Base-by-base conservation (phyloP, 2,329 filamentous ascomycete species). In the Pseudocercospora pini-densiflorae region DNA sequence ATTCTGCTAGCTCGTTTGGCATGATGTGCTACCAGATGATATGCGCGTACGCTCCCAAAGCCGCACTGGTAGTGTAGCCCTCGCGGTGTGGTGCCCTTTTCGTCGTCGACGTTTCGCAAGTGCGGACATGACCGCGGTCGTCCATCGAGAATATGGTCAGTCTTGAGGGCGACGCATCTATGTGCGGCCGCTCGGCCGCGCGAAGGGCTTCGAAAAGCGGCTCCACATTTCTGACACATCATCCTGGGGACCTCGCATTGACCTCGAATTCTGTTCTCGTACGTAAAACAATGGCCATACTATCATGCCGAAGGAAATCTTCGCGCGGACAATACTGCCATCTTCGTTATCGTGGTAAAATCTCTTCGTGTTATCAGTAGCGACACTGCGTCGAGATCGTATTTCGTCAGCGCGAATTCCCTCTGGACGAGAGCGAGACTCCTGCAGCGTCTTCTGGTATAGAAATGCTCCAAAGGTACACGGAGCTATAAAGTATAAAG, bases 1-100 rank as follows among this genome's bases (percentile, higher is more conserved):
- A 63, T 5, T 63, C 54, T 8, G 62, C 62, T 27, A 59, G 27
- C 10, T 43, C 43, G n/a, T 31, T 45, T 24, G 29, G 12, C 23
- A 27, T 53, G 53, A 59, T 63, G 54, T 58, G 53, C 62, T 7
- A 31, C 29, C 29, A 31, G 29, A 31, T 31, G 29, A 31, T 31
- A 9, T 31, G 29, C 29, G 29, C 29, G 29, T 31, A 31, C 29
- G 29, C 29, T 31, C 8, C 8, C 29, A 9, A 31, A 6, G 62
- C 62, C 62, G 53, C 36, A 19, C 43, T 19, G 14, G 16, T 19
- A 45, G 33, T 60, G 58, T 10, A 16, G 40, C 19, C 19, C 40
- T 45, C 40, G 40, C 40, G 40, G 14, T 45, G 40, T 45, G 40
- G 40, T 45, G 14, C 40, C 40, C 5, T 5, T 7, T 19, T 16